Evolutionary conservation across 352 stramenopile genomes (phyloP), one percentile per base, ranked within the genome.

Genomic region (Sclerospora graminicola): DNA sequence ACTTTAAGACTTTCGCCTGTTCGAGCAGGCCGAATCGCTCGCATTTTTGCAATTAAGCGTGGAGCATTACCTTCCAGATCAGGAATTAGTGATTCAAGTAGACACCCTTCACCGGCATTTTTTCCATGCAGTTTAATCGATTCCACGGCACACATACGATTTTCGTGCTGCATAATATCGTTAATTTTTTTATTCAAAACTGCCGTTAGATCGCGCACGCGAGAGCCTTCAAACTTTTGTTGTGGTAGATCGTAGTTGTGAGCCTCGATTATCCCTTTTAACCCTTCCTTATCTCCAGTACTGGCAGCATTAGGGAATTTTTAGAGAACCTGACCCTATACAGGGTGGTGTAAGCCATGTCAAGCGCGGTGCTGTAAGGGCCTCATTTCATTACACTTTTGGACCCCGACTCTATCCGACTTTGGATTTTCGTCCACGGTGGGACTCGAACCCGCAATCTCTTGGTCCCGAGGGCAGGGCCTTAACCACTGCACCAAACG

Each of bases 21-120:
- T 23, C 23, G 13, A 4, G 10, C 23, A 26, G 7, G 15, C n/a
- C n/a, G n/a, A n/a, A n/a, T n/a, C n/a, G 6, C 20, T 28, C 19
- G 15, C 9, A 33, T 45, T 8, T 10, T 40, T 8, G 37, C 50
- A 28, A 57, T 10, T 14, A 57, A n/a, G 4, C 50, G 36, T 9
- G 50, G 42, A 18, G 13, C 16, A 41, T 18, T 40, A 6, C 19
- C 34, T 15, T 18, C 30, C 20, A 39, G 19, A 15, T 50, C 41
- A 8, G 41, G 34, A 33, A 45, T 27, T 9, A 24, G 13, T 23
- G 5, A 19, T 13, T 24, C 16, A 5, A 38, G 9, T 16, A 14
- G 30, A 36, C 10, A 19, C 6, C 20, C 30, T 20, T 20, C 8
- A 19, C 30, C 4, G 4, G 23, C 5, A 13, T 15, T n/a, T 5